Base-by-base conservation (phyloP, 345 rosid genomes). In the Sisymbrium irio region DNA sequence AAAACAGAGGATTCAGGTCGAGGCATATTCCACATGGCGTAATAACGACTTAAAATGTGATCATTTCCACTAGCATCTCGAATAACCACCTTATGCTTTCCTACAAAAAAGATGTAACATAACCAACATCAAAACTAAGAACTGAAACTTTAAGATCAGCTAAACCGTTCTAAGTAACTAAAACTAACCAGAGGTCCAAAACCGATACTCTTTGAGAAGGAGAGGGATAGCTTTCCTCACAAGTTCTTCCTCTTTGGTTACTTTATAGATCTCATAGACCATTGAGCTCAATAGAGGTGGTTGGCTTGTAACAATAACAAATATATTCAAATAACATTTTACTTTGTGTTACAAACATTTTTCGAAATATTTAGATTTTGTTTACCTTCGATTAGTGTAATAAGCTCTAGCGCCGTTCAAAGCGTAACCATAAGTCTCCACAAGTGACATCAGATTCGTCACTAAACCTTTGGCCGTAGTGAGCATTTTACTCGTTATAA, bases 271-370 rank as follows among this genome's bases (percentile, higher is more conserved):
- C 56, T 78, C 91, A 9, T 49, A 50, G 35, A 95, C 83, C 99
- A 92, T 92, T 68, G 99, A 83, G 81, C 94, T 90, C 27, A 95
- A 79, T 11, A 95, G 83, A 17, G 99, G 98, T 47, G 99, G 99
- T 68, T 92, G 89, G 80, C 99, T 95, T 22, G 68, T 72, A 79
- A 58, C 46, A 47, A 79, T 54, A 0, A 4, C 36, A 53, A 15
- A 32, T 4, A 15, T 17, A 46, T 45, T 7, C 42, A 45, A 12
- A 1, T 30, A 57, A 46, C 18, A 3, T 7, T 18, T 46, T 46
- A 9, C 3, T 4, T 57, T 57, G 25, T 17, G 5, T 17, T 57
- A 5, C 45, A 62, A 63, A 50, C 28, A 49, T 17, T 50, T 72
- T 17, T 4, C n/a, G 6, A 58, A 27, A 45, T 20, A 3, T 4